Base-by-base conservation (phyloP, 495 filamentous ascomycete species). In the Trichoderma parareesei region DNA sequence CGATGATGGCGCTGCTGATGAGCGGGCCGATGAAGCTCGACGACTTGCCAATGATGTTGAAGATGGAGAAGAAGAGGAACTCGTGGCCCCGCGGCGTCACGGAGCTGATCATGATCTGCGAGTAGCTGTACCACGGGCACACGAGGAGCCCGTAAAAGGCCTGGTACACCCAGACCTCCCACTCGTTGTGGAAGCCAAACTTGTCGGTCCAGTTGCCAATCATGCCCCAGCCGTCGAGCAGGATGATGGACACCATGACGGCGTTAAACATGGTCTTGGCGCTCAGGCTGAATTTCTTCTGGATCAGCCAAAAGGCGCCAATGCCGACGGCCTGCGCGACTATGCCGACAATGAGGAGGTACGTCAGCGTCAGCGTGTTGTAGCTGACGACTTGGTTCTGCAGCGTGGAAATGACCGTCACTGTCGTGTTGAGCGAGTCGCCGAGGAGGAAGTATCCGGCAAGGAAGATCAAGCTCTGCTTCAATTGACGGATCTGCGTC, bases 101-200 rank as follows among this genome's bases (percentile, higher is more conserved):
- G 67, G 87, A 86, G 0, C 81, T 83, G 67, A 88, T 88, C 83
- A 88, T 85, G 71, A 84, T 87, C 69, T 87, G 84, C 5, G 78
- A 82, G 72, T 88, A 88, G 44, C 83, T 84, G 74, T 87, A 88
- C 85, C 85, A 88, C 2, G 86, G 85, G 67, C 86, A 88, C 27
- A 89, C 81, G 67, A 87, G 82, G 27, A 88, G 76, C 7, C 85
- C 85, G 70, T 87, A 87, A 71, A 82, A 86, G 38, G 75, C 78
- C 75, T 87, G 85, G 69, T 87, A 87, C 48, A 84, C 72, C 82
- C 82, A 87, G 60, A 87, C 76, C 73, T 88, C 85, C 84, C 83
- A 88, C 7, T 77, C 71, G 63, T 85, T 74, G 67, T 87, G 84
- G 69, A 86, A 88, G 9, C 85, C 85, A 69, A 88, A 87, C 6